Base-by-base conservation (phyloP, 495 filamentous ascomycete species). In the Aspergillus ostianus region DNA sequence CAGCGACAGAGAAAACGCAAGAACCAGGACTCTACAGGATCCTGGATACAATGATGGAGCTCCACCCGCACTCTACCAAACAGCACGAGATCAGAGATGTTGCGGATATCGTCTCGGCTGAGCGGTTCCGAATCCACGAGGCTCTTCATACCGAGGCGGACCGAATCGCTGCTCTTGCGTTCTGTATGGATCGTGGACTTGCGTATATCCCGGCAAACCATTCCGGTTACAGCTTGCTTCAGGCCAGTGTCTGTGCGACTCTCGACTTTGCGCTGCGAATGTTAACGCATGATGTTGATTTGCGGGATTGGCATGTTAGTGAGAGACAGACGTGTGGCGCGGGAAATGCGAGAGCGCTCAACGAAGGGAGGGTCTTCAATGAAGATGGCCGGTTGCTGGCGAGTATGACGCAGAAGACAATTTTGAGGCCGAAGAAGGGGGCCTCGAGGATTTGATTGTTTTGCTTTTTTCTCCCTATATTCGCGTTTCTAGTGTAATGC, bases 351-450 rank as follows among this genome's bases (percentile, higher is more conserved):
- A 55, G 63, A 47, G 63, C 59, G 23, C 50, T 56, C 44, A 62
- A 59, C 53, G 63, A 65, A 36, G 63, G 51, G 50, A 47, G 55
- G 48, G 56, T 61, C 21, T 65, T 51, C 23, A 27, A 59, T 51
- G 26, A 12, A 27, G 27, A 59, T 51, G 63, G 63, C 6, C 21
- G 20, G 6, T 58, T 65, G 41, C 15, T 65, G 20, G 63, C 59
- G 3, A 65, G 51, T 58, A 62, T 65, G 63, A 62, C 55, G 18
- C 63, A 65, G 48, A 51, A 55, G 53, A 65, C 63, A 9, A 61
- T 65, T 51, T 30, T 65, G 15, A 41, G 61, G 41, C 56, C 61
- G 18, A 58, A 53, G 46, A 29, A 29, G 8, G 27, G 8, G 27
- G 27, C 27, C 4, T 29, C 27, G 27, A 29, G 27, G 27, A 29